Conservation (phyloP, 495 filamentous ascomycete genomes). For the Thermothielavioides terrestris region DNA sequence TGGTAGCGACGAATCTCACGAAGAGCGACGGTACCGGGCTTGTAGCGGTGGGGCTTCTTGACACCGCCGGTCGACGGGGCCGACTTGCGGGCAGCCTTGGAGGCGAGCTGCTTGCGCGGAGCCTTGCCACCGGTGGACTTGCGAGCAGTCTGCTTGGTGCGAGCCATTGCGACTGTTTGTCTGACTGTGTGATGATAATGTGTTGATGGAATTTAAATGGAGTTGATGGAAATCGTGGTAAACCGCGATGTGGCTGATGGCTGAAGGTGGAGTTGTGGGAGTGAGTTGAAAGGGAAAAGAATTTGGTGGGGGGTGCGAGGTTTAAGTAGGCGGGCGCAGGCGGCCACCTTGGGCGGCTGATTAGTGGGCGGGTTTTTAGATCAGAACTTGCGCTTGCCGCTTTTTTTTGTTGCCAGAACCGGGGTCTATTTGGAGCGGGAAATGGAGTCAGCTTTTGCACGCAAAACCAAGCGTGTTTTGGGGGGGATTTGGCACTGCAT, state of each 20-base stretch:
- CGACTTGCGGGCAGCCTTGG: conserved; percentile 47
- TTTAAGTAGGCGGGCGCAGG: conserved; percentile 36
- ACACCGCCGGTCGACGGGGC: conserved; percentile 61
- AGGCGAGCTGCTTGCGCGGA: conserved; percentile 88
- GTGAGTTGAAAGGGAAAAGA: conserved; percentile 42
- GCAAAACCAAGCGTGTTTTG: conserved; percentile 21
- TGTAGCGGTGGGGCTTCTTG: conserved; percentile 99
- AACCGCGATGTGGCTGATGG: conserved; percentile 34
- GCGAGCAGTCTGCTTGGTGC: conserved; percentile 99
- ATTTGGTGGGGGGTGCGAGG: conserved; percentile 37
- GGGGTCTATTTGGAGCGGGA: conserved; percentile 28
- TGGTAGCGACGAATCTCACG: conserved; percentile 99
- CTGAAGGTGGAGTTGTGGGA: conserved; percentile 26
- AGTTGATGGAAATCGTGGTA: conserved; percentile 28
- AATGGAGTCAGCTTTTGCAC: conserved; percentile 22
- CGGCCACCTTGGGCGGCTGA: conserved; percentile 37
- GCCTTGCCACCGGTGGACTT: conserved; percentile 99
- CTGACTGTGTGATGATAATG: conserved; percentile 31
- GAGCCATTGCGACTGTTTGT: conserved; percentile 70
- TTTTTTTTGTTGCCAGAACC: conserved; percentile 28
- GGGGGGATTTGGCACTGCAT: conserved; percentile 21
- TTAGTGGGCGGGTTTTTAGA: conserved; percentile 24
- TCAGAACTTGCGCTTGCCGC: conserved; percentile 22
- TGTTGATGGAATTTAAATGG: conserved; percentile 28
- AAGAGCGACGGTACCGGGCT: conserved; percentile 99